These are phyloP conservation scores for Spathaspora sp. DNA, from an alignment of 1,139 yeast genomes.

Conservation along the genomic window DNA sequence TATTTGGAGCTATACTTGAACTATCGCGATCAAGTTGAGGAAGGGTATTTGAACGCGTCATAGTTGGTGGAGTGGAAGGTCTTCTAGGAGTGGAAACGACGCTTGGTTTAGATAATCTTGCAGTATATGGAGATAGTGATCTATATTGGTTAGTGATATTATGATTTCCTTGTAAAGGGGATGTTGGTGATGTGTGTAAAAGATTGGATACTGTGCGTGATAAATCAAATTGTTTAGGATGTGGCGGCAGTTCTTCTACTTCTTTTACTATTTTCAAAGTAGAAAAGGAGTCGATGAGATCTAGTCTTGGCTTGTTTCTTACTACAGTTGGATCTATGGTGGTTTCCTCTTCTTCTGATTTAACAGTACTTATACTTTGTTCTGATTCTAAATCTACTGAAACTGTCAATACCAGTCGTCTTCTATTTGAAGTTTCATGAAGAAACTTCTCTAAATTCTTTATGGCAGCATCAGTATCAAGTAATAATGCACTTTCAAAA, in stretches of 20 bases:
- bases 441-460: constrained; percentile 44
- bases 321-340: constrained; percentile 5
- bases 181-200: constrained; percentile 12
- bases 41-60: constrained; percentile 32
- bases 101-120: constrained; percentile 8
- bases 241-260: constrained; percentile 3
- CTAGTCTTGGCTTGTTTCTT: constrained; percentile 5
- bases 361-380: constrained; percentile 14
- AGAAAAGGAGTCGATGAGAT: constrained; percentile 9
- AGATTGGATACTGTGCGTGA: constrained; percentile 20
- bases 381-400: constrained; percentile 3
- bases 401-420: constrained; percentile 8
- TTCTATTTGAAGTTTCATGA: constrained; percentile 8
- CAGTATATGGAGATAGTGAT: constrained; percentile 10
- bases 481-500: constrained; percentile 54
- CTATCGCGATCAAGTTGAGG: constrained; percentile 34
- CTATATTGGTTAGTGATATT: constrained; percentile 26
- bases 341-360: constrained; percentile 8
- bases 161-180: constrained; percentile 31
- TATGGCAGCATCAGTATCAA: constrained; percentile 50
- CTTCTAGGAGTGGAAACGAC: constrained; percentile 11
- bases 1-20: constrained; percentile 35
- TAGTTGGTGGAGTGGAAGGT: constrained; percentile 10
- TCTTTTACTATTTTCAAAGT: constrained; percentile 9
- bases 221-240: constrained; percentile 18